Conservation (phyloP, 306 rosid species). For the Glycine tomentella region DNA sequence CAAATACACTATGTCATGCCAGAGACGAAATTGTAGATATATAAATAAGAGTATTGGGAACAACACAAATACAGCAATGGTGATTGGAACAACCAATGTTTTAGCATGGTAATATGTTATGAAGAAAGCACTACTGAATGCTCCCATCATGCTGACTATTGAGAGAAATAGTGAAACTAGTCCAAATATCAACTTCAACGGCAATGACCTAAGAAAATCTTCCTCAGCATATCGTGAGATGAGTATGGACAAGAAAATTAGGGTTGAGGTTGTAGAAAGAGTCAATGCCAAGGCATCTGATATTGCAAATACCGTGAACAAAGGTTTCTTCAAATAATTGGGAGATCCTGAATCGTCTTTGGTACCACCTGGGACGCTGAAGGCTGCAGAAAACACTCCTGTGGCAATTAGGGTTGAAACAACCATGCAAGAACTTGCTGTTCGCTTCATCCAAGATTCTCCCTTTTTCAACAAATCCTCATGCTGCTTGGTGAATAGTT, state of each 20-base stretch:
- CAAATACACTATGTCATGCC: slow-evolving; percentile 52
- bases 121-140: slow-evolving; percentile 57
- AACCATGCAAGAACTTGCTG: slow-evolving; percentile 58
- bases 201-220: slow-evolving; percentile 57
- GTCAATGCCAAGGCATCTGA: slow-evolving; percentile 55
- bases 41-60: slow-evolving; percentile 51
- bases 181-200: slow-evolving; percentile 56
- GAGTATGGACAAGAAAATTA: slow-evolving; percentile 62
- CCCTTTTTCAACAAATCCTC: slow-evolving; percentile 40
- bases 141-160: slow-evolving; percentile 56
- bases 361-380: slow-evolving; percentile 58
- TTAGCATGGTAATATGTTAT: slow-evolving; percentile 41
- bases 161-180: slow-evolving; percentile 55
- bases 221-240: slow-evolving; percentile 59
- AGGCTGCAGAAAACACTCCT: slow-evolving; percentile 60
- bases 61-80: slow-evolving; percentile 40
- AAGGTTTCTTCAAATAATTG: slow-evolving; percentile 32
- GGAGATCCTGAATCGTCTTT: slow-evolving; percentile 40
- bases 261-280: slow-evolving; percentile 54
- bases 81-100: slow-evolving; percentile 49
- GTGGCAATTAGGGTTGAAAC: slow-evolving; percentile 63
- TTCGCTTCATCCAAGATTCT: slow-evolving; percentile 65
- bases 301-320: slow-evolving; percentile 49
- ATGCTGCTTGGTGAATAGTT: slow-evolving; percentile 52
- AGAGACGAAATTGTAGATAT: slow-evolving; percentile 44